Conservation (phyloP, 1,139 yeast genomes). For the Suzukiozyma palmioleophila region DNA sequence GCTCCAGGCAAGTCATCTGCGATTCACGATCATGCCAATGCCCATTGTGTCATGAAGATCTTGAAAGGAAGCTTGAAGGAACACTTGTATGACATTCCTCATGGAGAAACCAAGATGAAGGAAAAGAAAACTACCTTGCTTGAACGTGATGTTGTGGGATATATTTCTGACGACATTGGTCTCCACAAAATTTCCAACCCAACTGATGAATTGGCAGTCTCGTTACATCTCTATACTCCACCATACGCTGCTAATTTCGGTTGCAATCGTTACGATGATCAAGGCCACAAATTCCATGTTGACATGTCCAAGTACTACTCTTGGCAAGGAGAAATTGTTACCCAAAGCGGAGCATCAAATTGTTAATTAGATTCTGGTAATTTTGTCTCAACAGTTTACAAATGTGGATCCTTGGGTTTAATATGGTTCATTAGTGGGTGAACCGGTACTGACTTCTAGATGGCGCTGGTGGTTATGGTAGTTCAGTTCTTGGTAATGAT, state of each 20-base stretch:
- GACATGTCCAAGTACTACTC: conserved; percentile 60
- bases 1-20: conserved; percentile 62
- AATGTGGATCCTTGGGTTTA: no score
- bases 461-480: no score
- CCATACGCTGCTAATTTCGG: conserved; percentile 72
- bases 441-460: no score
- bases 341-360: conserved; percentile 10
- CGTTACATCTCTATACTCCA: conserved; percentile 73
- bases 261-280: conserved; percentile 54
- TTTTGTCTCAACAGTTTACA: no score
- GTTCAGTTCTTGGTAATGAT: no score
- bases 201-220: conserved; percentile 48
- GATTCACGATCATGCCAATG: conserved; percentile 75
- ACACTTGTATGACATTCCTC: conserved; percentile 54
- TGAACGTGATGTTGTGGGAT: conserved; percentile 50
- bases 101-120: conserved; percentile 21
- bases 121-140: conserved; percentile 32
- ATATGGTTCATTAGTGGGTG: no score
- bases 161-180: conserved; percentile 65
- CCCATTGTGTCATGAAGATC: conserved; percentile 67
- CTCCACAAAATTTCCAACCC: conserved; percentile 62
- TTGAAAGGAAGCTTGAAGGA: conserved; percentile 59
- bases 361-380: not conserved
- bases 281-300: conserved; percentile 53
- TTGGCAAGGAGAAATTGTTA: conserved; percentile 51